These are phyloP conservation scores for Hericium coralloides DNA, from an alignment of 768 basidiomycete species.

Conservation along the genomic window DNA sequence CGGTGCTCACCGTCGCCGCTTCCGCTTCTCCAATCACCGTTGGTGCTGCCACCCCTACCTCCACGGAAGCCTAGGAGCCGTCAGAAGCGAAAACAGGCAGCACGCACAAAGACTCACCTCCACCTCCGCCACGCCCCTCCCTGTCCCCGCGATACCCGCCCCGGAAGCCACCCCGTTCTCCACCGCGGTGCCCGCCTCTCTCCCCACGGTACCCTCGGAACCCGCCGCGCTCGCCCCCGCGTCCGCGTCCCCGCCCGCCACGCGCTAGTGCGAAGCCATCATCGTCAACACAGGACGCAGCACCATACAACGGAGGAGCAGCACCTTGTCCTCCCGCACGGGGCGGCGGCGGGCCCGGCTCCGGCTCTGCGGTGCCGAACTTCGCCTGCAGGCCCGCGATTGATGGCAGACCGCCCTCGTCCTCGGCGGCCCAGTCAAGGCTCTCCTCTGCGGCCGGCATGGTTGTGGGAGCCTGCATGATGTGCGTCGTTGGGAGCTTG, in stretches of 20 bases:
- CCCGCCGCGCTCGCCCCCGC: constrained; percentile 36
- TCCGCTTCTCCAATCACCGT: constrained; percentile 23
- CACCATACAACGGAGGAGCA: not conserved
- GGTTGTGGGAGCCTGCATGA: too few relatives aligned
- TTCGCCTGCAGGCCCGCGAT: constrained; percentile 69
- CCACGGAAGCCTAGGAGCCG: constrained; percentile 12
- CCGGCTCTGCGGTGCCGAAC: constrained; percentile 48
- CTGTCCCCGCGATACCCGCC: constrained; percentile 21
- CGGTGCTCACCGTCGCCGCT: constrained; percentile 18
- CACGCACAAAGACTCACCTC: constrained; percentile 3
- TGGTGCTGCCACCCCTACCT: constrained; percentile 20
- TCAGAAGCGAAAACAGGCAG: not conserved
- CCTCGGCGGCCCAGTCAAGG: constrained; percentile 79
- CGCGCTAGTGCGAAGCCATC: constrained; percentile 45
- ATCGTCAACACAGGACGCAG: constrained; percentile 33
- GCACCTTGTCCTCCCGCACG: not conserved
- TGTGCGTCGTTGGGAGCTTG: too few relatives aligned
- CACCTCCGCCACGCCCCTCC: constrained; percentile 8
- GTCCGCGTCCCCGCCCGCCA: constrained; percentile 11
- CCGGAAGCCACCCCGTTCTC: constrained; percentile 20
- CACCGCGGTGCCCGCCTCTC: constrained; percentile 14
- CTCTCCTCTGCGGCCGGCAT: constrained; percentile 20
- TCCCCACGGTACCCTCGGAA: constrained; percentile 20
- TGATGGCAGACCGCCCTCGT: constrained; percentile 70
- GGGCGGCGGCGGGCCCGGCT: constrained; percentile 19